Conservation (phyloP, 306 rosid species). For the Phaseolus lunatus region DNA sequence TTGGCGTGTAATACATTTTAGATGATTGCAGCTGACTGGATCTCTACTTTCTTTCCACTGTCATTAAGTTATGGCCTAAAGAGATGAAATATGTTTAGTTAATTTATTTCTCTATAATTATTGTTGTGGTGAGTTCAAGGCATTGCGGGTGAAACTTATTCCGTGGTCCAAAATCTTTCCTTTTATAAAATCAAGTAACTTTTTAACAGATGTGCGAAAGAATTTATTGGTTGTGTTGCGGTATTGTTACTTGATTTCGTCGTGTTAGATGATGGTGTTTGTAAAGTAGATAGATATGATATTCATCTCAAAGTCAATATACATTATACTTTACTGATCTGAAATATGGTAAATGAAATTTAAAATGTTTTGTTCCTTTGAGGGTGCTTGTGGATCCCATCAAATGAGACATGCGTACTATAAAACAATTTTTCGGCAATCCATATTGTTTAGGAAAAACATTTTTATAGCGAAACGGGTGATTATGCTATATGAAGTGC, state of each 20-base stretch:
- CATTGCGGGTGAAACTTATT: slow-evolving; percentile 4
- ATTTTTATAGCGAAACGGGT: not conserved
- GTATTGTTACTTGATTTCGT: not conserved
- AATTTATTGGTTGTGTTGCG: slow-evolving; percentile 1
- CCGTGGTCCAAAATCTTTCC: not conserved
- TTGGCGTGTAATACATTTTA: not conserved
- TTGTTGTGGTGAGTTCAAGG: not conserved
- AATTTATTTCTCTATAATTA: not conserved
- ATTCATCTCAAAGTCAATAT: not conserved
- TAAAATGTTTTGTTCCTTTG: slow-evolving; percentile 4
- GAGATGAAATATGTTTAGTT: slow-evolving; percentile 4
- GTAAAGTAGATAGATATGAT: not conserved
- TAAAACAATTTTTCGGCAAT: slow-evolving; percentile 2
- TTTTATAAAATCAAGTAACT: not conserved
- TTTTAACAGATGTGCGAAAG: not conserved
- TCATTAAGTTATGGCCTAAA: not conserved
- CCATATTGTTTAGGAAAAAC: not conserved
- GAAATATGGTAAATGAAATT: not conserved
- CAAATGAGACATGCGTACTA: not conserved
- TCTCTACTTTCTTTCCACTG: not conserved
- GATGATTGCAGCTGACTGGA: slow-evolving; percentile 6
- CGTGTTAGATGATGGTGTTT: not conserved
- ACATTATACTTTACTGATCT: not conserved
- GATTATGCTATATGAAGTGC: slow-evolving; percentile 21
- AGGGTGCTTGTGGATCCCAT: not conserved